Percentiles rank a stretch among this genome's conserved stretches.
Conservation (phyloP, 768 basidiomycete genomes). For the Erythrobasidium yunnanense region DNA sequence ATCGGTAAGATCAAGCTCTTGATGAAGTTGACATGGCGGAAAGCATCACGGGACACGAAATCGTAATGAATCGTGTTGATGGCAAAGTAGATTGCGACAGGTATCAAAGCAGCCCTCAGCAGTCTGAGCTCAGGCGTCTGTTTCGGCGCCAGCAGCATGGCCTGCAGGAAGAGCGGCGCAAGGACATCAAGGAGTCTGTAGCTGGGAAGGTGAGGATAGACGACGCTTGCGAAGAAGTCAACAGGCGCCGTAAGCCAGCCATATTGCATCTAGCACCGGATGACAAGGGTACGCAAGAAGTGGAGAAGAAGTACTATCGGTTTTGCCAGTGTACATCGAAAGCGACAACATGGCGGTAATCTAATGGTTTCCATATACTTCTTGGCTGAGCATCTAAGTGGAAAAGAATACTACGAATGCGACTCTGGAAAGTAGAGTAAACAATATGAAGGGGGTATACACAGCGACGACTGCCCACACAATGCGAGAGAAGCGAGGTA, state of each 20-base stretch:
- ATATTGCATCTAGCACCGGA: too few relatives aligned
- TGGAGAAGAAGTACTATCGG: too few relatives aligned
- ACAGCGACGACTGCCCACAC: too few relatives aligned
- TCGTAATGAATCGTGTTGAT: neutral
- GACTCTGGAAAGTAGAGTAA: too few relatives aligned
- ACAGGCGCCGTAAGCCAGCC: neutral
- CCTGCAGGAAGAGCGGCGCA: slow-evolving; percentile 1
- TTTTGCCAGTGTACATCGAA: too few relatives aligned
- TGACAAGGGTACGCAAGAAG: too few relatives aligned
- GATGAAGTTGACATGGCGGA: slow-evolving; percentile 16
- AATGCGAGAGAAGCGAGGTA: too few relatives aligned
- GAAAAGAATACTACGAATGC: too few relatives aligned
- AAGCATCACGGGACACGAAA: slow-evolving; percentile 3
- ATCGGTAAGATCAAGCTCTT: slow-evolving; percentile 9
- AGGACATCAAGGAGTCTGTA: neutral
- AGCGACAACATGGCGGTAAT: too few relatives aligned
- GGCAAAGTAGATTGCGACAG: neutral
- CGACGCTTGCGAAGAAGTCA: neutral
- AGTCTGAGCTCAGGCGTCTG: neutral
- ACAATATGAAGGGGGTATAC: too few relatives aligned
- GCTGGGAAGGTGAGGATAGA: slow-evolving; percentile 9
- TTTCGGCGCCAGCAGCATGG: neutral
- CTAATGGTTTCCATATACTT: too few relatives aligned
- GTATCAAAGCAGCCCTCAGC: neutral
- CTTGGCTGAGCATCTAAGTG: too few relatives aligned